Base-by-base conservation (phyloP, 2,329 filamentous ascomycete genomes). In the Epichloe coenophiala region DNA sequence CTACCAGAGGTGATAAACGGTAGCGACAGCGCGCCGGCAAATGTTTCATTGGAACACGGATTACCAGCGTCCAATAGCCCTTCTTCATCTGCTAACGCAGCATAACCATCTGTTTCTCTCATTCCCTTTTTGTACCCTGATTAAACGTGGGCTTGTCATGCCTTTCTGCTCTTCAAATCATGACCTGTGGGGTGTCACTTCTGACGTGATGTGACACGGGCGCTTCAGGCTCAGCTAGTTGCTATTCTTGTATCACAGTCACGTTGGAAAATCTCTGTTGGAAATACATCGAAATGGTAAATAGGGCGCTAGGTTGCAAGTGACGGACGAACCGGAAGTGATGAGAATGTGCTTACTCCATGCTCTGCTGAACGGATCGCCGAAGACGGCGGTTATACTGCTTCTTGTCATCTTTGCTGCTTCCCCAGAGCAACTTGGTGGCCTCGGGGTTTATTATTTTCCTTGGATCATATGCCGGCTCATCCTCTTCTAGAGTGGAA, bases 401-500 rank as follows among this genome's bases (percentile, higher is more conserved):
- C 68, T 90, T 95, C 63, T 86, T 86, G 49, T 91, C 84, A 2
- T 89, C 84, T 2, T 63, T 53, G 1, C 78, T 68, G 4, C 75
- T 75, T 3, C 89, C 89, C 91, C 93, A 98, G 62, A 84, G 93
- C 44, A 97, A 71, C 65, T 83, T 87, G 40, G 86, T 83, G 2
- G 90, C 89, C 60, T 95, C 90, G 0, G 83, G 85, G 56, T 95
- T 84, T 38, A 97, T 88, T 35, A 88, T 78, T 11, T 87, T 90
- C 44, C 91, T 78, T 1, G 93, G 93, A 62, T 98, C 93, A 61
- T 95, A 97, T 0, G 86, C 83, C 0, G 90, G 88, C 2, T 81
- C 76, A 53, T 94, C 88, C 51, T 97, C 90, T 61, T 96, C 89
- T n/a, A 97, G 73, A 1, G 84, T 77, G 6, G 78, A 75, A 55